Evolutionary conservation across 768 basidiomycete species (phyloP), one percentile per base, ranked within the genome.

Genomic region (Tricholoma matsutake): DNA sequence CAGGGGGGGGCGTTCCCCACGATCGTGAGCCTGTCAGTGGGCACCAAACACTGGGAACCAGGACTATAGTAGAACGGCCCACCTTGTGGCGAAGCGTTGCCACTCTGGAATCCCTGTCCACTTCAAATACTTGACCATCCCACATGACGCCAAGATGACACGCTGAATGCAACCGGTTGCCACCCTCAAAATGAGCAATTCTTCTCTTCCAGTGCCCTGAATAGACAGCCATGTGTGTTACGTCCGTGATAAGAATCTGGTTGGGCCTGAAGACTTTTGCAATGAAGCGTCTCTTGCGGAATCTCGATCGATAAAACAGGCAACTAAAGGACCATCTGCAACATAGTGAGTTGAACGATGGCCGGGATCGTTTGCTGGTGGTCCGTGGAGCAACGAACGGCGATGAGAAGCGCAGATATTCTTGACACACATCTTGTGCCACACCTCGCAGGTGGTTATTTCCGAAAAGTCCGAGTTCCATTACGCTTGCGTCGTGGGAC

Each of bases 401-500:
- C 28, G 28, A 31, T 52, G 51, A 31, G 29, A 16, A 53, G 47
- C n/a, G 29, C 16, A 16, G n/a, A 52, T 10, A 52, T 53, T 28
- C 25, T 49, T 16, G 43, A 45, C 28, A 29, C 4, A 32, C 51
- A 31, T n/a, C 11, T 16, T 18, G 28, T 51, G 28, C 13, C 28
- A 29, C 49, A 51, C 49, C 32, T 31, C 8, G 13, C 31, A 18
- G 47, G 47, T 28, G 3, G 20, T 47, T 22, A 25, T 47, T 47
- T 11, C 45, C 45, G 47, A 28, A 49, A 49, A 11, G 22, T 28
- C 47, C 25, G 22, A 49, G 47, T 14, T 28, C 13, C 28, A 32
- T 18, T 53, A 53, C 31, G n/a, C 51, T 31, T 52, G 51, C 51
- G 51, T 29, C 51, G 51, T 53, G 51, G 51, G 51, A 53, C 8